Evolutionary conservation across 2,329 filamentous ascomycete genomes (phyloP).

Genomic region (Cladosporium sp.): DNA sequence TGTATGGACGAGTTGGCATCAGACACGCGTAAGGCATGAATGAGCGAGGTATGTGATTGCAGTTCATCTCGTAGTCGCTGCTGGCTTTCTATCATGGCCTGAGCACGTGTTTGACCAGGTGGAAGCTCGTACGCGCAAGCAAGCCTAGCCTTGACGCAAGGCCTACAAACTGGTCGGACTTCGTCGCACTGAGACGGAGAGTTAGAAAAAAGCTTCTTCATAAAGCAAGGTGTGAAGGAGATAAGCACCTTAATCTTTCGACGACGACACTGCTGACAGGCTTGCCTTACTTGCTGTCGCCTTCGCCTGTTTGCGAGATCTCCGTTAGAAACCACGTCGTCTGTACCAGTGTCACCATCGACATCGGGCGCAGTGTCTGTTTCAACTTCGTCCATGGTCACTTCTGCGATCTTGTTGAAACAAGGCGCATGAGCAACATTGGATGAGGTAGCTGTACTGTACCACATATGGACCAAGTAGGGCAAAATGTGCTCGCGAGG

Average conservation of each 20-base stretch:
- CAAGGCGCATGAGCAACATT: not conserved
- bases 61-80: slow-evolving; percentile 9
- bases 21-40: slow-evolving; percentile 7
- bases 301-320: slow-evolving; percentile 8
- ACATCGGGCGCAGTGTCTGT: not conserved
- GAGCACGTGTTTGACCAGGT: slow-evolving; percentile 9
- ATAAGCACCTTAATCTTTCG: slow-evolving; percentile 10
- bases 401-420: not conserved
- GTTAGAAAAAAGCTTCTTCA: not conserved
- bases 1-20: slow-evolving; percentile 2
- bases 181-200: slow-evolving; percentile 8
- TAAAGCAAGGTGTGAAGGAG: not conserved
- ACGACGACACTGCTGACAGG: slow-evolving; percentile 13
- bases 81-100: slow-evolving; percentile 11
- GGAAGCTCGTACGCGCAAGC: slow-evolving; percentile 12
- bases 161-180: slow-evolving; percentile 6
- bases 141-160: slow-evolving; percentile 10
- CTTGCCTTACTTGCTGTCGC: slow-evolving; percentile 11
- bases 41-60: slow-evolving; percentile 5
- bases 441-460: not conserved
- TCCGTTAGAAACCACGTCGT: slow-evolving; percentile 3
- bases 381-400: slow-evolving; percentile 1
- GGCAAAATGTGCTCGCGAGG: not conserved
- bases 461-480: not conserved
- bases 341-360: slow-evolving; percentile 2